Percentiles rank a stretch among this genome's conserved stretches.
Evolutionary conservation across 768 basidiomycete species (phyloP).

Genomic region (Panellus pusillus): DNA sequence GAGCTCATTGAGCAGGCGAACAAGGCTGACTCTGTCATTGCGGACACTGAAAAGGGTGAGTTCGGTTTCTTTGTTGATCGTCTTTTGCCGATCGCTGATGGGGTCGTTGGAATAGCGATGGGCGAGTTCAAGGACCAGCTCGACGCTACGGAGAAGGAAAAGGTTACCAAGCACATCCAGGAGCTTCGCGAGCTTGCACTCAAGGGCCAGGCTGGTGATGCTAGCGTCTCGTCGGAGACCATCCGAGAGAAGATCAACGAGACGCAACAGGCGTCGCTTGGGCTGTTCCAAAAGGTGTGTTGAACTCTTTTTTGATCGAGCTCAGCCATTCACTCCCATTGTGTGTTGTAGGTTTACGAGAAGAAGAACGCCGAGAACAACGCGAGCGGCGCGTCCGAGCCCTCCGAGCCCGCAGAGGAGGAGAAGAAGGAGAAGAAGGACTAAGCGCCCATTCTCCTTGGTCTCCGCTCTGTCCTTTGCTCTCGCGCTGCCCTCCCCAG

Average conservation of each 20-base stretch:
- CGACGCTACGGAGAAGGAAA: slow-evolving; percentile 89
- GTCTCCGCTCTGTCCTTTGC: slow-evolving; percentile 12
- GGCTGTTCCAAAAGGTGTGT: slow-evolving; percentile 90
- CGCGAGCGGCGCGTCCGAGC: slow-evolving; percentile 45
- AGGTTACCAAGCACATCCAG: slow-evolving; percentile 81
- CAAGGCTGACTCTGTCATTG: slow-evolving; percentile 91
- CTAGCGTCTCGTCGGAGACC: slow-evolving; percentile 74
- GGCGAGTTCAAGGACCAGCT: slow-evolving; percentile 97
- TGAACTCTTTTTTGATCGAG: not conserved
- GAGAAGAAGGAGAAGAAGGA: slow-evolving; percentile 86
- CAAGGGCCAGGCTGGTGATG: slow-evolving; percentile 89
- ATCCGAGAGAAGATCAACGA: slow-evolving; percentile 93
- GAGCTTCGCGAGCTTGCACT: slow-evolving; percentile 88
- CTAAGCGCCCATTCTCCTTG: slow-evolving; percentile 36
- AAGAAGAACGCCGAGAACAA: slow-evolving; percentile 80
- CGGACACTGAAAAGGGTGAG: slow-evolving; percentile 93
- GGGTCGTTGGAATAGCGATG: slow-evolving; percentile 58
- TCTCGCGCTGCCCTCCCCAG: slow-evolving; percentile 5
- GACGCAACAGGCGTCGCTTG: slow-evolving; percentile 92
- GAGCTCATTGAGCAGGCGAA: slow-evolving; percentile 93
- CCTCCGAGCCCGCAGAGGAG: slow-evolving; percentile 37
- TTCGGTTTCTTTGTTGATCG: not conserved
- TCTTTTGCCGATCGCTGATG: slow-evolving; percentile 4
- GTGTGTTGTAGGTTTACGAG: slow-evolving; percentile 64
- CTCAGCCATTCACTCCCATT: not conserved